Conservation (phyloP, 1,284 basidiomycete species). For the Caloboletus firmus region DNA sequence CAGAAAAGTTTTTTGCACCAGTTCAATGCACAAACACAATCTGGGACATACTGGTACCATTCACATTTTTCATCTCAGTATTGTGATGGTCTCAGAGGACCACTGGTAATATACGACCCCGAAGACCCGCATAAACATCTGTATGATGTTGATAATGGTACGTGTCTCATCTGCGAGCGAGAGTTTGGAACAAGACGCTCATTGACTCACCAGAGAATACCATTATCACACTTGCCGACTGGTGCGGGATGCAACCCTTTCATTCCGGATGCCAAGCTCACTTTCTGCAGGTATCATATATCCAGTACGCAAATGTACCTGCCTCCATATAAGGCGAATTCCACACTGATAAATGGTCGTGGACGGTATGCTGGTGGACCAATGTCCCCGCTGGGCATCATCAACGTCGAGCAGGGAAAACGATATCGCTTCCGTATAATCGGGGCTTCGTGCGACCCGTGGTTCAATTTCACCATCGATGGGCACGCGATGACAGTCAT, state of each 20-base stretch:
- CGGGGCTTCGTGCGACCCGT: slow-evolving; percentile 35
- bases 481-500: slow-evolving; percentile 43
- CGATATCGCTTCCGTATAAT: slow-evolving; percentile 41
- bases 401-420: slow-evolving; percentile 26
- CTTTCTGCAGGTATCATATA: slow-evolving; percentile 19
- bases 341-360: slow-evolving; percentile 37
- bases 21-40: slow-evolving; percentile 38
- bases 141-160: slow-evolving; percentile 44
- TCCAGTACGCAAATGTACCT: slow-evolving; percentile 14
- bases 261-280: not conserved
- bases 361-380: slow-evolving; percentile 32
- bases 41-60: slow-evolving; percentile 48
- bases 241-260: slow-evolving; percentile 6
- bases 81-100: slow-evolving; percentile 45
- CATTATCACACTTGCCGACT: slow-evolving; percentile 25
- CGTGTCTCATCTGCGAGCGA: not conserved
- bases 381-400: slow-evolving; percentile 25
- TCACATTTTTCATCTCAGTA: slow-evolving; percentile 38
- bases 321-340: slow-evolving; percentile 13
- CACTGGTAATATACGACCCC: slow-evolving; percentile 46
- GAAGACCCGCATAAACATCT: slow-evolving; percentile 40
- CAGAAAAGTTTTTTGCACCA: slow-evolving; percentile 37
- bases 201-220: slow-evolving; percentile 16
- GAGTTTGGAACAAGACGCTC: not conserved
- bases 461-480: slow-evolving; percentile 41